phyloP scores from a whole-genome alignment of 768 basidiomycete genomes.

The Boletus vinaceobasis region DNA sequence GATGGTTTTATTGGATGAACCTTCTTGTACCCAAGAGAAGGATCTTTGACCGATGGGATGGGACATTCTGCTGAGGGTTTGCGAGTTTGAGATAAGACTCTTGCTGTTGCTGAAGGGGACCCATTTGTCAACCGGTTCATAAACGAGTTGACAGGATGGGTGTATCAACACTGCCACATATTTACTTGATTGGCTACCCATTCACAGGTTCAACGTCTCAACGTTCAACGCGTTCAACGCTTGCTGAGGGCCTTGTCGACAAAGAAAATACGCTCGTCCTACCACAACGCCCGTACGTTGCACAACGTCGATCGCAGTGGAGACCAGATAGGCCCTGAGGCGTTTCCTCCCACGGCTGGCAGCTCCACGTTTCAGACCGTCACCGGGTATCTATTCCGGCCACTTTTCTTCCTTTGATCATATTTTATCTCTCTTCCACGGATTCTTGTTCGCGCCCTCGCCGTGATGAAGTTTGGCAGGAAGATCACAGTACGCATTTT shows the following conservation, averaged over 20 bases:
- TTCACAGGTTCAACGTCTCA: too few relatives aligned
- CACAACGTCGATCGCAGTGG: background rate
- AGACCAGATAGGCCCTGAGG: background rate
- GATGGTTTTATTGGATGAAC: conserved; percentile 28
- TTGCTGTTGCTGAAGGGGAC: conserved; percentile 7
- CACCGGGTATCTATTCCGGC: background rate
- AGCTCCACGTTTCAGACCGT: background rate
- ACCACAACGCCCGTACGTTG: background rate
- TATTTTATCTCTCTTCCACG: background rate
- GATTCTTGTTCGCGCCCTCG: background rate
- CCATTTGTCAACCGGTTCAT: background rate
- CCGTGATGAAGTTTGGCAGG: conserved; percentile 73
- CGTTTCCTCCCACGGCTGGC: conserved; percentile 9
- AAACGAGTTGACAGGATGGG: background rate
- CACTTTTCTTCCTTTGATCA: background rate
- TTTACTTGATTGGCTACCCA: background rate
- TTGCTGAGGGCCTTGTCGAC: background rate
- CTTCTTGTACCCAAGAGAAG: conserved; percentile 70
- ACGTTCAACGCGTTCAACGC: too few relatives aligned
- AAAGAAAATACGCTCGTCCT: background rate
- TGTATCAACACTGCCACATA: conserved; percentile 6
- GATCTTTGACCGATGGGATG: conserved; percentile 54
- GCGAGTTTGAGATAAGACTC: conserved; percentile 10
- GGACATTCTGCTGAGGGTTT: conserved; percentile 13
- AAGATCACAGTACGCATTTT: conserved; percentile 59